These are phyloP conservation scores for Apophysomyces trapeziformis DNA, from an alignment of 371 early-diverging fungal genomes.

Conservation along the genomic window DNA sequence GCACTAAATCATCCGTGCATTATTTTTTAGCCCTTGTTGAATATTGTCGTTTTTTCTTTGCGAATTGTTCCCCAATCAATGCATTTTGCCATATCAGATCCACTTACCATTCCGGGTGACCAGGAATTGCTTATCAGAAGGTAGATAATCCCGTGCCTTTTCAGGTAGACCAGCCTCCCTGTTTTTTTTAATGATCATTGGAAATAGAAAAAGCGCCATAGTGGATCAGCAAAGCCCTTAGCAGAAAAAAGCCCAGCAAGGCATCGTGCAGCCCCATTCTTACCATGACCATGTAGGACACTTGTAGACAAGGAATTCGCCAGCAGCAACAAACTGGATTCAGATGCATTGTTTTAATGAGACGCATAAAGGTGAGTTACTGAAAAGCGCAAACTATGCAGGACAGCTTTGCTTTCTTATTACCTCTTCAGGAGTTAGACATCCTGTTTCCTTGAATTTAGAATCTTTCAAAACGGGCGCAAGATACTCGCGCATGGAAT, in stretches of 20 bases:
- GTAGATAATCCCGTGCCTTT: conserved; percentile 90
- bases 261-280: neutral
- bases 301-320: conserved; percentile 96
- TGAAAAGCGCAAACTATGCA: neutral
- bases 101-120: conserved; percentile 87
- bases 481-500: conserved; percentile 78
- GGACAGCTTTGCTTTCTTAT: conserved; percentile 9
- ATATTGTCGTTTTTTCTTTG: neutral
- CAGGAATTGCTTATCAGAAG: conserved; percentile 92
- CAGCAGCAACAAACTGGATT: conserved; percentile 86
- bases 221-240: neutral
- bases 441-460: conserved; percentile 92
- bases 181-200: neutral
- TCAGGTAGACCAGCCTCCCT: conserved; percentile 85
- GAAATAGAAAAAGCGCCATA: too few species aligned
- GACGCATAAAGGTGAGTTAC: neutral
- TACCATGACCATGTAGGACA: conserved; percentile 99
- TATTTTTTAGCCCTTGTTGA: neutral
- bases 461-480: conserved; percentile 94
- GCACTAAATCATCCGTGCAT: conserved; percentile 54
- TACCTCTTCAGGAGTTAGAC: conserved; percentile 96
- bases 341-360: conserved; percentile 26
- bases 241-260: neutral
- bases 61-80: neutral
- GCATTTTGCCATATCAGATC: too few species aligned